phyloP scores from a whole-genome alignment of 2,329 filamentous ascomycete species.

The Trichophyton schoenleinii region DNA sequence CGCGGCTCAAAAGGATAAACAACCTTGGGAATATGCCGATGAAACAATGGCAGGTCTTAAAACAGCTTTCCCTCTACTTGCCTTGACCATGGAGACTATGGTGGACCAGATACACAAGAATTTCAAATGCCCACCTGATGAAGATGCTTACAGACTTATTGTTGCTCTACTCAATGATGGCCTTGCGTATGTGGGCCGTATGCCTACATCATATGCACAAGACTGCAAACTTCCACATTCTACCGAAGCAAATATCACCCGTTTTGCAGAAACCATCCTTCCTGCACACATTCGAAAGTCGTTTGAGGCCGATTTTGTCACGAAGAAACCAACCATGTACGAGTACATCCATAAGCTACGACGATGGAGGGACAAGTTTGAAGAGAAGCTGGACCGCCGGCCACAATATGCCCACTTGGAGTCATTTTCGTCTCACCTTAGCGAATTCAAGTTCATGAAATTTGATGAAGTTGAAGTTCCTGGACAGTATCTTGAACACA shows the following conservation, averaged over 20 bases:
- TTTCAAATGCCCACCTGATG: conserved; percentile 96
- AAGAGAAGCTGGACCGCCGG: conserved; percentile 88
- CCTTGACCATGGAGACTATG: conserved; percentile 98
- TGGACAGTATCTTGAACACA: conserved; percentile 91
- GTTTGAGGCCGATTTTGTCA: conserved; percentile 95
- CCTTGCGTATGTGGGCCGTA: conserved; percentile 78
- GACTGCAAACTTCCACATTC: conserved; percentile 81
- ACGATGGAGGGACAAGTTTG: conserved; percentile 93
- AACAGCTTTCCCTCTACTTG: conserved; percentile 89
- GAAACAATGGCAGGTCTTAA: conserved; percentile 92
- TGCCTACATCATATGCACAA: conserved; percentile 72
- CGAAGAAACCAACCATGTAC: conserved; percentile 90
- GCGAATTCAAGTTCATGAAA: conserved; percentile 93
- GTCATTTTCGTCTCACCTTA: conserved; percentile 75
- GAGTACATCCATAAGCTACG: conserved; percentile 97
- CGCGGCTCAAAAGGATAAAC: conserved; percentile 32
- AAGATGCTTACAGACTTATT: conserved; percentile 93
- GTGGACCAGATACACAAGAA: conserved; percentile 97
- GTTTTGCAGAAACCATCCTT: conserved; percentile 91
- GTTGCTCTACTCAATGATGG: conserved; percentile 96
- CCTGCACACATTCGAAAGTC: conserved; percentile 89
- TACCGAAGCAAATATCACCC: conserved; percentile 90
- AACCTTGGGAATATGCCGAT: conserved; percentile 92
- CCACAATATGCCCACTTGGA: conserved; percentile 64
- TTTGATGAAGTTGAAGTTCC: conserved; percentile 98